Conservation (phyloP, 352 stramenopile species). For the Phytophthora hybrid region DNA sequence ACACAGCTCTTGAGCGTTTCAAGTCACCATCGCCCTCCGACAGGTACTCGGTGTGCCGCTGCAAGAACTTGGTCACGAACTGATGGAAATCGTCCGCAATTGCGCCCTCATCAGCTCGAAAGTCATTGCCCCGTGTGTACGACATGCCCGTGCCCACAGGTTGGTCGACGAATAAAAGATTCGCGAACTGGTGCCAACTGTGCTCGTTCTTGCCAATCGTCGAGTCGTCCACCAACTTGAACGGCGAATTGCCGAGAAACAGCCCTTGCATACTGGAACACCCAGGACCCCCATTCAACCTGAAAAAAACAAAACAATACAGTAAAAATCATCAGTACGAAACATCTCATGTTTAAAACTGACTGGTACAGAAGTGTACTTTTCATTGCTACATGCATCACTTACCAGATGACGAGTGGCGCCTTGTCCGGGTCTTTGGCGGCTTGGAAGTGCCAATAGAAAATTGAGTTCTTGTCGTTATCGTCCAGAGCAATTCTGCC, state of each 20-base stretch:
- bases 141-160: conserved; percentile 86
- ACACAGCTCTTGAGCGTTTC: conserved; percentile 82
- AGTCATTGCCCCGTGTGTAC: conserved; percentile 62
- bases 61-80: conserved; percentile 94
- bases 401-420: conserved; percentile 77
- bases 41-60: conserved; percentile 84
- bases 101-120: conserved; percentile 51
- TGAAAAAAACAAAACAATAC: conserved; percentile 19
- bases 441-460: conserved; percentile 86
- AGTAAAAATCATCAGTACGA: background rate
- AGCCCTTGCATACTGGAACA: conserved; percentile 85
- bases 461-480: conserved; percentile 63
- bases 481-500: conserved; percentile 64
- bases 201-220: conserved; percentile 71
- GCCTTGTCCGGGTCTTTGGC: conserved; percentile 51
- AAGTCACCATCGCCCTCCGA: conserved; percentile 46
- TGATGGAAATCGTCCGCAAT: conserved; percentile 92
- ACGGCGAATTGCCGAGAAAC: conserved; percentile 80
- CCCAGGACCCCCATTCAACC: conserved; percentile 84
- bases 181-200: conserved; percentile 79
- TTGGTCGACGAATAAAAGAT: conserved; percentile 88
- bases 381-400: background rate
- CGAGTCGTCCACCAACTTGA: conserved; percentile 62
- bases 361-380: background rate
- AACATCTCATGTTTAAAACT: too few species aligned